phyloP scores from a whole-genome alignment of 129 eudicot genomes.

The Helianthus annuus region DNA sequence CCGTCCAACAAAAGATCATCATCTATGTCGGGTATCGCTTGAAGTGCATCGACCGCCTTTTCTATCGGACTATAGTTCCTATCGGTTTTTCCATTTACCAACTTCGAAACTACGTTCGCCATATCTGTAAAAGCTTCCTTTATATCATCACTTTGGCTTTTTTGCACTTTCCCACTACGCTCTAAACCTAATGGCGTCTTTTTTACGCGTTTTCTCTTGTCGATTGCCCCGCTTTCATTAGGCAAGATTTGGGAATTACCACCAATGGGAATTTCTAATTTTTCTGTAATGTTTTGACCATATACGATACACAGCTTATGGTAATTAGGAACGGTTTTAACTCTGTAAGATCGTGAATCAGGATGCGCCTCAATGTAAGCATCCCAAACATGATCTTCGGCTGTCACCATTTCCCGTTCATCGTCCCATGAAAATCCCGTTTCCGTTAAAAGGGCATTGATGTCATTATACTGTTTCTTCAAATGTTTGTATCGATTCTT shows the following conservation, averaged over 20 bases:
- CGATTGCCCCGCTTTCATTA: slow-evolving; percentile 20
- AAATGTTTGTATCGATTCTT: slow-evolving; percentile 66
- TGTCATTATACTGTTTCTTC: slow-evolving; percentile 52
- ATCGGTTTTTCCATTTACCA: slow-evolving; percentile 34
- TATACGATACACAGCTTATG: slow-evolving; percentile 43
- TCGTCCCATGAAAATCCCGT: slow-evolving; percentile 55
- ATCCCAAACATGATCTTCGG: slow-evolving; percentile 58
- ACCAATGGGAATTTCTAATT: slow-evolving; percentile 4
- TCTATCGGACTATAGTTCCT: slow-evolving; percentile 35
- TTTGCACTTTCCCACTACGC: slow-evolving; percentile 40
- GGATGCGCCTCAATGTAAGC: slow-evolving; percentile 55
- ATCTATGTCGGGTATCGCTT: slow-evolving; percentile 55
- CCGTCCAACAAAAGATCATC: slow-evolving; percentile 57
- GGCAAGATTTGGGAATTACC: slow-evolving; percentile 18
- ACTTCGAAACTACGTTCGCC: slow-evolving; percentile 37
- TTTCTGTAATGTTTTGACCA: slow-evolving; percentile 31
- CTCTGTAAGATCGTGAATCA: slow-evolving; percentile 61
- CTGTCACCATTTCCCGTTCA: slow-evolving; percentile 56
- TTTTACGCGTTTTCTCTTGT: slow-evolving; percentile 38
- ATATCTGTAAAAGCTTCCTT: slow-evolving; percentile 38
- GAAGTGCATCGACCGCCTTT: slow-evolving; percentile 61
- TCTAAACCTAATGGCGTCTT: slow-evolving; percentile 18
- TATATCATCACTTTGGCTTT: slow-evolving; percentile 31
- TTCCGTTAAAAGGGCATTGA: slow-evolving; percentile 43
- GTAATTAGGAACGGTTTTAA: slow-evolving; percentile 52